These are phyloP conservation scores for Russula earlei DNA, from an alignment of 768 basidiomycete genomes.

Conservation along the genomic window DNA sequence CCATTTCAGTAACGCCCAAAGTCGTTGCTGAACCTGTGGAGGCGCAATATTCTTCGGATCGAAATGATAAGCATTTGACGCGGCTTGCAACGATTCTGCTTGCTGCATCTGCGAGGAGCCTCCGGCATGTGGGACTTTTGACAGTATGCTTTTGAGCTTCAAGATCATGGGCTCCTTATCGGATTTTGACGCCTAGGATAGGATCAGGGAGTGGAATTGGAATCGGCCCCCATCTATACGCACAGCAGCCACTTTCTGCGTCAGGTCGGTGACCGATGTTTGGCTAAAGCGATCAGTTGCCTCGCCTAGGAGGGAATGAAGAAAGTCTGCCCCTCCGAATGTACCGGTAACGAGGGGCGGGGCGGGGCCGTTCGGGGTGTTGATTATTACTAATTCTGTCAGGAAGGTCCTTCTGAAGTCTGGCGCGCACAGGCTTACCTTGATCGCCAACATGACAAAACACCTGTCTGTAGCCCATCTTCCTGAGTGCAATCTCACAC, in stretches of 20 bases:
- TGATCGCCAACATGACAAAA: slow-evolving; percentile 75
- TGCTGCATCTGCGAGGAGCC: slow-evolving; percentile 39
- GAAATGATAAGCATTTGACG: slow-evolving; percentile 51
- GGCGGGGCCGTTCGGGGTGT: slow-evolving; percentile 38
- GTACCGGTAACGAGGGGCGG: slow-evolving; percentile 62
- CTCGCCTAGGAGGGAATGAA: slow-evolving; percentile 56
- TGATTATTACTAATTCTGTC: slow-evolving; percentile 25
- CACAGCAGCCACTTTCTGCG: slow-evolving; percentile 38
- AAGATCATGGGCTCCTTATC: slow-evolving; percentile 28
- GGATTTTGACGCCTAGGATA: slow-evolving; percentile 23
- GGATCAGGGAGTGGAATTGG: neutral
- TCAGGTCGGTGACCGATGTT: slow-evolving; percentile 50
- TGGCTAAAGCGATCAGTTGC: slow-evolving; percentile 54
- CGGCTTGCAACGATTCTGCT: slow-evolving; percentile 44
- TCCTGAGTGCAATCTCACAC: slow-evolving; percentile 64
- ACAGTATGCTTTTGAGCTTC: slow-evolving; percentile 36
- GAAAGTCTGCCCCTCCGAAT: slow-evolving; percentile 59
- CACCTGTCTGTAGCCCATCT: slow-evolving; percentile 58
- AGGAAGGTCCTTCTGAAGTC: neutral
- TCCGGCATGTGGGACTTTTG: slow-evolving; percentile 43
- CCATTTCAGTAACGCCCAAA: slow-evolving; percentile 52
- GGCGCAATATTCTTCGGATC: slow-evolving; percentile 55
- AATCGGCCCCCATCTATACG: neutral
- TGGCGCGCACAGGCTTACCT: slow-evolving; percentile 24
- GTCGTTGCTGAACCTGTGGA: slow-evolving; percentile 49